Conservation (phyloP, 139 green algal genomes). For the Chlamydomonas sphaeroides region DNA sequence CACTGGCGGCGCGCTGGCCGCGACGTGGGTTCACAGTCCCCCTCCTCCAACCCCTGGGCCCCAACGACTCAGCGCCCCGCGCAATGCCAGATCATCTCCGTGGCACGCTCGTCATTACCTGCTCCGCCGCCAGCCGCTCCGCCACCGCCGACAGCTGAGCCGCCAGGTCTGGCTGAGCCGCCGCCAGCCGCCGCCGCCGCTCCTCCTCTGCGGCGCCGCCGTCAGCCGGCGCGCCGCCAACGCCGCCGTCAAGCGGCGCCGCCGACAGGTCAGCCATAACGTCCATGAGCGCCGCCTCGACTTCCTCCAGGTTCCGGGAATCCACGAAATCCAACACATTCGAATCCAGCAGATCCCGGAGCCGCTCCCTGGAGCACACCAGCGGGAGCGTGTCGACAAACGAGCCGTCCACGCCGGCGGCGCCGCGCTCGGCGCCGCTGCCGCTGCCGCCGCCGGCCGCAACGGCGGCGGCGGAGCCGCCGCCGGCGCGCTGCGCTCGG, state of each 20-base stretch:
- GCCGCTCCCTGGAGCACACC: constrained; percentile 4
- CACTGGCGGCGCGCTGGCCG: too few species aligned
- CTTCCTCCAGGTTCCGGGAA: constrained; percentile 10
- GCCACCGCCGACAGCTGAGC: background rate
- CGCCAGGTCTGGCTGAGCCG: background rate
- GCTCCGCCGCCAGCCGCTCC: background rate
- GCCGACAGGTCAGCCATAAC: background rate
- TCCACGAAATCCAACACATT: constrained; percentile 26
- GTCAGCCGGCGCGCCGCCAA: too few species aligned
- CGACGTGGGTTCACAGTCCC: too few species aligned
- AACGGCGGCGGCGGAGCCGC: background rate
- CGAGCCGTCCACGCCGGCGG: background rate
- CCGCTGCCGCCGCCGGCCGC: background rate
- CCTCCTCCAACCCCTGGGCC: too few species aligned
- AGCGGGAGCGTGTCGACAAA: background rate
- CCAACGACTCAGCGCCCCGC: too few species aligned
- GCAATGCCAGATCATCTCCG: too few species aligned
- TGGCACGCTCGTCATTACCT: too few species aligned
- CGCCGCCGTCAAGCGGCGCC: background rate
- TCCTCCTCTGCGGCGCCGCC: too few species aligned
- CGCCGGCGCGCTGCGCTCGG: background rate
- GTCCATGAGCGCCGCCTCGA: constrained; percentile 15
- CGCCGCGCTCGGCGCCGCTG: background rate
- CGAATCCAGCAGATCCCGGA: constrained; percentile 16
- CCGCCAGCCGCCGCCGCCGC: background rate